These are phyloP conservation scores for Boehmeria nivea DNA, from an alignment of 306 rosid genomes.

Conservation along the genomic window DNA sequence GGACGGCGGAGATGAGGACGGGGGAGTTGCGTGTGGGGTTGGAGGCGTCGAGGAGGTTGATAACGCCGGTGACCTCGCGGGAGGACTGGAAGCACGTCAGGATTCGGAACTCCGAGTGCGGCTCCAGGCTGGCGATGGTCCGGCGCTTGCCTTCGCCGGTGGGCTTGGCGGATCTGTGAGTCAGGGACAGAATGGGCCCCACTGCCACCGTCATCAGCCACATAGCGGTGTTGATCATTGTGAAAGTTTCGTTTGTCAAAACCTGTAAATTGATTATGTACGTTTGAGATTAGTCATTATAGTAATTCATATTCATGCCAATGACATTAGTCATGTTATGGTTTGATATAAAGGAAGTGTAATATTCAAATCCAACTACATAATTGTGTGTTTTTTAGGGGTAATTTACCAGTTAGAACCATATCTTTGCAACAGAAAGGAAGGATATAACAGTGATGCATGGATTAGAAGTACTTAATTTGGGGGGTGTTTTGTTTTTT, in stretches of 20 bases:
- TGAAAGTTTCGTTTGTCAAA: slow-evolving; percentile 9
- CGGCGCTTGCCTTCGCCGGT: neutral
- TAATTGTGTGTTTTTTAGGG: too few relatives aligned
- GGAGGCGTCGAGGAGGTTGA: slow-evolving; percentile 34
- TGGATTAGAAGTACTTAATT: too few relatives aligned
- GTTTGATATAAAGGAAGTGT: too few relatives aligned
- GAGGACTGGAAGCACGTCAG: slow-evolving; percentile 23
- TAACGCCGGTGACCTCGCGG: slow-evolving; percentile 26
- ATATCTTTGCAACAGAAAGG: too few relatives aligned
- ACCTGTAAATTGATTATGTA: slow-evolving; percentile 12
- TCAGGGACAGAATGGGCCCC: slow-evolving; percentile 12
- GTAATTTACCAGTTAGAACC: too few relatives aligned
- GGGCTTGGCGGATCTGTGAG: slow-evolving; percentile 5
- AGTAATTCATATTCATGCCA: too few relatives aligned
- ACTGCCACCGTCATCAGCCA: slow-evolving; percentile 18
- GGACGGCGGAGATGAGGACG: slow-evolving; percentile 20
- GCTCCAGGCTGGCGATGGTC: slow-evolving; percentile 6
- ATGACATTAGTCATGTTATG: too few relatives aligned
- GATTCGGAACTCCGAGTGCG: slow-evolving; percentile 18
- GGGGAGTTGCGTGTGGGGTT: slow-evolving; percentile 30
- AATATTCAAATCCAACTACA: too few relatives aligned
- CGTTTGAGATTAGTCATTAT: too few relatives aligned
- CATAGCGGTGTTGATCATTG: slow-evolving; percentile 4
- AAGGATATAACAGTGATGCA: too few relatives aligned
- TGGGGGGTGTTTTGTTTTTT: too few relatives aligned